Evolutionary conservation across 345 rosid genomes (phyloP).

Genomic region (Eucalyptus curtisii): DNA sequence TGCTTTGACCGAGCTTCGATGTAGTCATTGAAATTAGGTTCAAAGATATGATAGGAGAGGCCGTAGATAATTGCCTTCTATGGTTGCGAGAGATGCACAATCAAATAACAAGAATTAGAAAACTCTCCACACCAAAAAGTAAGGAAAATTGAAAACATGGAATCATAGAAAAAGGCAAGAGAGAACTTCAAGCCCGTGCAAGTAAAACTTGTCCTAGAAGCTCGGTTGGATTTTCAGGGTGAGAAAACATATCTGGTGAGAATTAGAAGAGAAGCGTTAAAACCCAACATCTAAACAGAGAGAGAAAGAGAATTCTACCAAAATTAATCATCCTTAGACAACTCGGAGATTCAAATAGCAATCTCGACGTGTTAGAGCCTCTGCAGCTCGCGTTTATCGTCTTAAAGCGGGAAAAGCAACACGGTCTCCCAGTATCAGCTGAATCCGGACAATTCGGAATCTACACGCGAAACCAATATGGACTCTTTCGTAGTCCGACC

Average conservation of each 20-base stretch:
- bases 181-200: background rate
- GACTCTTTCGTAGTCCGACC: background rate
- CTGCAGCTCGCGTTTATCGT: background rate
- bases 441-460: background rate
- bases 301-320: background rate
- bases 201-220: background rate
- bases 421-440: background rate
- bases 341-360: background rate
- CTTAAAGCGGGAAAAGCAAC: background rate
- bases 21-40: background rate
- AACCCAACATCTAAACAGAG: background rate
- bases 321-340: background rate
- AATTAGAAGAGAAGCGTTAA: background rate
- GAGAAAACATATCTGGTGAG: background rate
- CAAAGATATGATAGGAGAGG: background rate
- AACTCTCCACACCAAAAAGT: background rate
- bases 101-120: background rate
- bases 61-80: background rate
- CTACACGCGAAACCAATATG: background rate
- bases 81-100: background rate
- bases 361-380: background rate
- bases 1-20: background rate
- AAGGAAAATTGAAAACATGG: background rate
- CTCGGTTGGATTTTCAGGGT: background rate
- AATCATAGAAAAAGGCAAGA: background rate